Conservation (phyloP, 192 early-diverging fungal species). For the Entophlyctis helioformis region DNA sequence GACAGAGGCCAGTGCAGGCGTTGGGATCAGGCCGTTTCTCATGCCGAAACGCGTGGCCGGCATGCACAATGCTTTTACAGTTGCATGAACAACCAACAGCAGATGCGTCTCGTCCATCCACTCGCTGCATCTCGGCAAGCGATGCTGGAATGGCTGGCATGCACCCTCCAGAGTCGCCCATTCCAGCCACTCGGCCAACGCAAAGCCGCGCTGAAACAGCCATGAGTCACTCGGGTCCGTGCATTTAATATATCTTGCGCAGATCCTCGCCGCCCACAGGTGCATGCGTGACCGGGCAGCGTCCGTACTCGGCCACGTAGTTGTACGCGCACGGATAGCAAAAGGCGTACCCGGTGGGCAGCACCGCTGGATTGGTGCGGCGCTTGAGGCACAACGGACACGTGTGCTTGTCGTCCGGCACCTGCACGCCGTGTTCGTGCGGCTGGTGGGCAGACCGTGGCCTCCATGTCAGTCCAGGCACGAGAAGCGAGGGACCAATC, state of each 20-base stretch:
- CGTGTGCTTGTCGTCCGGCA: conserved; percentile 58
- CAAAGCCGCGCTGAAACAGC: too few relatives aligned
- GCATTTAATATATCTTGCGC: conserved; percentile 56
- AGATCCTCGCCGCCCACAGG: conserved; percentile 37
- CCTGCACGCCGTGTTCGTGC: conserved; percentile 55
- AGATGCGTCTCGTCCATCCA: too few relatives aligned
- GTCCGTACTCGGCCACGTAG: conserved; percentile 53
- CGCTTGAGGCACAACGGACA: conserved; percentile 67
- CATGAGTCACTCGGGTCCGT: too few relatives aligned
- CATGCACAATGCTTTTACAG: too few relatives aligned
- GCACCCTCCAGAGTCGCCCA: too few relatives aligned
- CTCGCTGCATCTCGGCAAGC: too few relatives aligned
- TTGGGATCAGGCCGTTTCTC: too few relatives aligned
- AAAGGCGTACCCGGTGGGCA: conserved; percentile 82
- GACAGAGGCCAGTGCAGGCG: too few relatives aligned
- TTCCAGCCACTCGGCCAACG: too few relatives aligned
- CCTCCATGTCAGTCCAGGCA: not conserved
- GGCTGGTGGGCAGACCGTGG: conserved; percentile 28
- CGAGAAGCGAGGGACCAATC: not conserved
- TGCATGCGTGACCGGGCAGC: conserved; percentile 71
- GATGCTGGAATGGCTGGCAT: too few relatives aligned
- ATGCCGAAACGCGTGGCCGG: too few relatives aligned
- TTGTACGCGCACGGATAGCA: conserved; percentile 84
- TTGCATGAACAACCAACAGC: too few relatives aligned
- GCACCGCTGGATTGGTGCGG: conserved; percentile 75